phyloP scores from a whole-genome alignment of 2,329 filamentous ascomycete genomes.

The Aspergillus arachidicola region DNA sequence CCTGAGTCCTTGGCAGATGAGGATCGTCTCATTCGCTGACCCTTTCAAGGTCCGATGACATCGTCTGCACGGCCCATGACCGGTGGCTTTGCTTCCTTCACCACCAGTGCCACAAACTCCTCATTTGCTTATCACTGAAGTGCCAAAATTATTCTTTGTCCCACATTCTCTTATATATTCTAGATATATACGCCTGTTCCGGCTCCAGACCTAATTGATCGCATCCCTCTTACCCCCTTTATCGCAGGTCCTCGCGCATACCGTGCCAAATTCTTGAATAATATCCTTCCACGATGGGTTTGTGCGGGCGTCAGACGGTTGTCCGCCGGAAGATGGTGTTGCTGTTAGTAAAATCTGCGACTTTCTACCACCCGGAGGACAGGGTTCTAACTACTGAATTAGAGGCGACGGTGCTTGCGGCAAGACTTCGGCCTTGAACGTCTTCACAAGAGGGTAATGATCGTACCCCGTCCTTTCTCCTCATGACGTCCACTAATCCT shows the following conservation, averaged over 20 bases:
- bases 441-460: slow-evolving; percentile 91
- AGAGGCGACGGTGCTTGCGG: slow-evolving; percentile 95
- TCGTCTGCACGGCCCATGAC: slow-evolving; percentile 32
- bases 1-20: slow-evolving; percentile 37
- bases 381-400: slow-evolving; percentile 25
- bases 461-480: slow-evolving; percentile 11
- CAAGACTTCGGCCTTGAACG: slow-evolving; percentile 95
- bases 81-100: slow-evolving; percentile 23
- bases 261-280: slow-evolving; percentile 10
- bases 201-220: background rate
- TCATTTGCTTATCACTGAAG: slow-evolving; percentile 9
- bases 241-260: slow-evolving; percentile 10
- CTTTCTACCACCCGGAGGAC: background rate
- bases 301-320: slow-evolving; percentile 76
- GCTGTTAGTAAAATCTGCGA: slow-evolving; percentile 57
- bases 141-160: background rate
- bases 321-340: slow-evolving; percentile 96
- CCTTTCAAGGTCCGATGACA: slow-evolving; percentile 36
- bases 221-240: slow-evolving; percentile 26
- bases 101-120: slow-evolving; percentile 20
- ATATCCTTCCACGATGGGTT: slow-evolving; percentile 46
- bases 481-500: slow-evolving; percentile 21
- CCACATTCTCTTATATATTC: slow-evolving; percentile 2
- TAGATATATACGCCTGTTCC: background rate
- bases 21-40: slow-evolving; percentile 60